Percentiles rank a stretch among this genome's conserved stretches.
These are phyloP conservation scores for Fusarium setosum DNA, from an alignment of 2,329 filamentous ascomycete species.

Conservation along the genomic window DNA sequence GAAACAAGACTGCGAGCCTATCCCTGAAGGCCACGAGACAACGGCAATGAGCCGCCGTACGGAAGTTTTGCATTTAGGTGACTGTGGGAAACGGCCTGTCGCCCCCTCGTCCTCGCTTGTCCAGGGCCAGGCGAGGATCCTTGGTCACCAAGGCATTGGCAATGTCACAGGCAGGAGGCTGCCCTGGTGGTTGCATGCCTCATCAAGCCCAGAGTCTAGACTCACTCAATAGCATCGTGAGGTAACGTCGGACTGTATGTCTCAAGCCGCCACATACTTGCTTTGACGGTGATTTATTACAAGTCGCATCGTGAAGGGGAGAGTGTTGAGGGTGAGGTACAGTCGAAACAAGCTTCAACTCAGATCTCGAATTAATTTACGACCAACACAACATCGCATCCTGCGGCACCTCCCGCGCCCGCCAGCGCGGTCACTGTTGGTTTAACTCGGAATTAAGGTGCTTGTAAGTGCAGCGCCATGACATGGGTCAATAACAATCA, in stretches of 20 bases:
- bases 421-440: not conserved
- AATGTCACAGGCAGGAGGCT: not conserved
- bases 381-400: conserved; percentile 12
- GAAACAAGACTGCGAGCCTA: conserved; percentile 1
- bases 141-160: conserved; percentile 15
- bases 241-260: not conserved
- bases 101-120: not conserved
- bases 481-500: not conserved
- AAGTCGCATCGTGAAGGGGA: too few relatives aligned
- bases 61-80: conserved; percentile 12
- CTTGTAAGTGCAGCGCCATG: not conserved
- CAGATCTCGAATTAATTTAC: conserved; percentile 27
- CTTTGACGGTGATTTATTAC: not conserved
- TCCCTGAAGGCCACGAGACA: conserved; percentile 5
- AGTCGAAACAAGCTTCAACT: conserved; percentile 14
- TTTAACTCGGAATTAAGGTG: not conserved
- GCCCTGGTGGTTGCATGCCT: not conserved
- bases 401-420: conserved; percentile 10
- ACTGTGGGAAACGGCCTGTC: conserved; percentile 1
- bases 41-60: not conserved
- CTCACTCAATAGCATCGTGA: not conserved
- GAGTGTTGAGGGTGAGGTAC: too few relatives aligned
- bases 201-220: conserved; percentile 8
- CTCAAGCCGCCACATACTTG: not conserved
- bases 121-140: not conserved